Base-by-base conservation (phyloP, 805 yeast species). In the Helenozyma baotianmanensis region DNA sequence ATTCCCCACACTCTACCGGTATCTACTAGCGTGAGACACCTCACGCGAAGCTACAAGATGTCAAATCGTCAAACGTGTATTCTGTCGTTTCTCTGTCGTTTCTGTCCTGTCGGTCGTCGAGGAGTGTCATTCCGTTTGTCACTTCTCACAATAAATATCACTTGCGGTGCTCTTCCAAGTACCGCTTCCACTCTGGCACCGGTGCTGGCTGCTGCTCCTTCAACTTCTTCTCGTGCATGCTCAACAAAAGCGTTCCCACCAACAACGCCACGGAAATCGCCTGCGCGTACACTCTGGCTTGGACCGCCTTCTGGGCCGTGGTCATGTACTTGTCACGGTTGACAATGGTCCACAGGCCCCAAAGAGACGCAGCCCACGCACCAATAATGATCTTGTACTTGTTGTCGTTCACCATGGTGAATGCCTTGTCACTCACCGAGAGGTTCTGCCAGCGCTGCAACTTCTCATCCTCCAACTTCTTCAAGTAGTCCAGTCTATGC, bases 211-310 rank as follows among this genome's bases (percentile, higher is more conserved):
- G 53, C 11, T 39, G 27, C 35, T 63, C 56, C 21, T 58, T 74
- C 43, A 74, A 56, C 45, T 76, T 72, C 43, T 74, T 78, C 47
- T 82, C 87, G 43, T 76, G 80, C 60, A 78, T 71, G 27, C 80
- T 68, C 44, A 80, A 60, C 32, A 78, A 78, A 50, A 86, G 72
- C 0, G 92, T 76, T 14, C 79, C 87, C 34, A 85, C 58, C 43
- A 85, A 62, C 40, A 85, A 62, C 9, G 73, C 72, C 33, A 86
- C 88, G 2, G 95, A 82, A 34, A 83, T 60, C 43, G 82, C 84
- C 59, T 86, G 95, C 9, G 95, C 95, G 54, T 85, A 85, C 83
- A 85, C 85, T 74, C 95, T 79, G 21, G 94, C 94, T 54, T 82
- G 89, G 21, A 82, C 92, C 30, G 83, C 76, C 57, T 83, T 86